Base-by-base conservation (phyloP, 1,284 basidiomycete species). In the Sutorius eximius region DNA sequence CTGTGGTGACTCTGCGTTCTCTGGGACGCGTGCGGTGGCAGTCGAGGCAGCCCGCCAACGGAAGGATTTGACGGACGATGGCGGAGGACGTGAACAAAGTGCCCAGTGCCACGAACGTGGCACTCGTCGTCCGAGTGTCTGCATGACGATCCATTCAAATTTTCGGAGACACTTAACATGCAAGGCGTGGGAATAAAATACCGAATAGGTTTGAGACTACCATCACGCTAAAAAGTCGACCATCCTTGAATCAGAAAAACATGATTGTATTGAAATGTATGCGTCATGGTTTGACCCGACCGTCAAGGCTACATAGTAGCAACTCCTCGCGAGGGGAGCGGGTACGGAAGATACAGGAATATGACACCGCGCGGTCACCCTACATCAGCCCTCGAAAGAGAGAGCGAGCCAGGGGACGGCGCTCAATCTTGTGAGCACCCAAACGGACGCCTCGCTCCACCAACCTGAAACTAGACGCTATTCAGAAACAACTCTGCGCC, bases 261-360 rank as follows among this genome's bases (percentile, higher is more conserved):
- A 15, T 29, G 15, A 18, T 10, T 20, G 2, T 48, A 53, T 54
- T 44, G 9, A 40, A 34, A n/a, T 87, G 86, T 87, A 66, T 77
- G 74, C 80, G 75, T 81, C 82, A 88, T 88, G 86, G 86, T 87
- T 86, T 86, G 63, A 82, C 83, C 82, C 79, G 71, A 82, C 86
- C 82, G 82, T 87, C 86, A 87, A 81, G 57, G 83, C 81, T 78
- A 86, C 85, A 80, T 86, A 87, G 84, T 84, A 77, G 79, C 86
- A 76, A 71, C 72, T 55, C 65, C 64, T 61, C 67, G 51, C 18
- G 34, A 54, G 52, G 57, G 61, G 46, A 65, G 67, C 51, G 62
- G 74, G 71, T 87, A 87, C 82, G 81, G 84, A 78, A 82, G 80
- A 82, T 84, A 78, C 73, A 85, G 83, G 83, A 86, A 88, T 87